Evolutionary conservation across 2,329 filamentous ascomycete species (phyloP), one percentile per base, ranked within the genome.

Genomic region (Diplodia sapinea): DNA sequence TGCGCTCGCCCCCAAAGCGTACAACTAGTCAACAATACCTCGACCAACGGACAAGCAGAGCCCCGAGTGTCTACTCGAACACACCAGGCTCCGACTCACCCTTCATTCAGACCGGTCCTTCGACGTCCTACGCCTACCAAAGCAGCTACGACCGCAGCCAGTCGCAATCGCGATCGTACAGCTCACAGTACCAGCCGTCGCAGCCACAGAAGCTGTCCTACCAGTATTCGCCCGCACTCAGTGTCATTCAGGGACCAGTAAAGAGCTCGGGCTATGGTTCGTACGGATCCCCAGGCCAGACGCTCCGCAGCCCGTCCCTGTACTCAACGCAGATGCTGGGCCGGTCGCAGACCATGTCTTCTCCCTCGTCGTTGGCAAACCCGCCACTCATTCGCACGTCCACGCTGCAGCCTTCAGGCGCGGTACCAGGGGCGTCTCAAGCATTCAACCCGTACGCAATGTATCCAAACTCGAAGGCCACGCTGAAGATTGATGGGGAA

Each of bases 401-500:
- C 2, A 90, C 88, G 2, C 78, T 91, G 57, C 86, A 87, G 69
- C 84, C 87, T 65, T 83, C 85, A 9, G 80, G 81, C 12, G 31
- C 49, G 4, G 51, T 67, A 5, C 51, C 63, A 12, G 56, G 65
- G 12, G 29, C 55, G n/a, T 5, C 65, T 9, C 65, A 67, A 36
- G 65, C 55, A 17, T 79, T 93, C 79, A 92, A 93, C 72, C 90
- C 91, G 0, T 94, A 96, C 75, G 87, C 89, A 3, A 86, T 94
- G 71, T 94, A 94, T 75, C 89, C 92, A 17, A 87, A 88, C 75
- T 77, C 79, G 23, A 97, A 97, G 81, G 95, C 94, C 0, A 83
- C 90, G 20, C 83, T 98, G 36, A 93, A 95, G 74, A 90, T 98
- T 69, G 87, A 91, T 65, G 94, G 94, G 23, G 92, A 97, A 74